A percentile compares a stretch with the other conserved stretches of the same genome.
Conservation (phyloP, 2,329 filamentous ascomycete genomes). For the Phyllosticta citriasiana region DNA sequence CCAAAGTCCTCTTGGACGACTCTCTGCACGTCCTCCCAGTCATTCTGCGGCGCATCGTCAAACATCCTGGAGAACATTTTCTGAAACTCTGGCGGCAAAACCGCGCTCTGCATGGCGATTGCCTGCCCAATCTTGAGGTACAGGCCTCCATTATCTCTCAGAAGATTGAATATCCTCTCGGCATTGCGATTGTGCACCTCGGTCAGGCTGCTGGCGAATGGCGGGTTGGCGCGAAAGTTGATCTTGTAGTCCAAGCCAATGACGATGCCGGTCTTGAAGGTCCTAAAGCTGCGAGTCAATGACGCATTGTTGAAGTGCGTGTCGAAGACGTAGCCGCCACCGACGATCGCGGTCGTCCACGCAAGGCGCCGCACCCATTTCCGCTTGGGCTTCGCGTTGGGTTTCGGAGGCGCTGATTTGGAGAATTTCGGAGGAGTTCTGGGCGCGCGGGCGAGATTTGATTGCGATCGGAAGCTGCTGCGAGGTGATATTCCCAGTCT, state of each 20-base stretch:
- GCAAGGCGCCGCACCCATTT: constrained; percentile 70
- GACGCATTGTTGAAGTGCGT: constrained; percentile 67
- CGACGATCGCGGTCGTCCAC: constrained; percentile 49
- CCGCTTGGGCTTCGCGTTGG: constrained; percentile 58
- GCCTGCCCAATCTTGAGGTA: constrained; percentile 98
- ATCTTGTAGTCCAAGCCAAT: constrained; percentile 92
- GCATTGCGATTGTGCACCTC: constrained; percentile 79
- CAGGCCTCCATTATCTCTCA: constrained; percentile 79
- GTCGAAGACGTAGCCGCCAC: constrained; percentile 59
- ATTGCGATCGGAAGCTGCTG: constrained; percentile 15
- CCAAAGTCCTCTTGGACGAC: constrained; percentile 86
- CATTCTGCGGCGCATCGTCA: constrained; percentile 90
- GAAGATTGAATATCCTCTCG: constrained; percentile 67
- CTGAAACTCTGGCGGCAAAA: constrained; percentile 89
- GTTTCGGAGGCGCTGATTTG: constrained; percentile 55
- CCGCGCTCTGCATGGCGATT: constrained; percentile 94
- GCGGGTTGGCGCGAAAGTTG: constrained; percentile 78
- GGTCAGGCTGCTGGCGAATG: constrained; percentile 60
- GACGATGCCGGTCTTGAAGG: constrained; percentile 67
- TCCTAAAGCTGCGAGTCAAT: constrained; percentile 66
- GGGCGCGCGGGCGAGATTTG: constrained; percentile 5
- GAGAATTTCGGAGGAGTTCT: constrained; percentile 24
- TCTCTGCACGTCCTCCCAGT: constrained; percentile 73
- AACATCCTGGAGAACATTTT: constrained; percentile 96
- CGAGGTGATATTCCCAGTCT: neutral